These are phyloP conservation scores for Domatiomyces globalis DNA, from an alignment of 2,329 filamentous ascomycete genomes.

Conservation along the genomic window DNA sequence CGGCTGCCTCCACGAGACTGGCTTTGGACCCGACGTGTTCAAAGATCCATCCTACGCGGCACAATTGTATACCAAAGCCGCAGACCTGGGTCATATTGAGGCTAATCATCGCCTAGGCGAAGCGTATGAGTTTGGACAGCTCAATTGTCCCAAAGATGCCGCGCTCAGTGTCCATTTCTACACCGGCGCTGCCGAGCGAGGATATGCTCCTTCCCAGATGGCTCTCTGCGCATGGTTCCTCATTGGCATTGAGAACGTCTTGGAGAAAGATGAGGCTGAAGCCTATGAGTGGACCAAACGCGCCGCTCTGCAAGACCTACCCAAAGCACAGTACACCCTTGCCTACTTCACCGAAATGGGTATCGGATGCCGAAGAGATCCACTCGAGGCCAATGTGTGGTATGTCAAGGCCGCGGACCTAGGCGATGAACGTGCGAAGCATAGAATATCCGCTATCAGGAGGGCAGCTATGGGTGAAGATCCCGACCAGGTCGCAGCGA, in stretches of 20 bases:
- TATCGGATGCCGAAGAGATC: constrained; percentile 83
- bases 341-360: constrained; percentile 99
- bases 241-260: constrained; percentile 77
- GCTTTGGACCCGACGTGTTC: constrained; percentile 92
- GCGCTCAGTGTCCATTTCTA: constrained; percentile 95
- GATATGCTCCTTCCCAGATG: constrained; percentile 87
- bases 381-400: constrained; percentile 96
- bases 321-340: constrained; percentile 77
- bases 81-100: constrained; percentile 76
- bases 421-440: constrained; percentile 78
- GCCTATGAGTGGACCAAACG: constrained; percentile 91
- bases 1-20: constrained; percentile 73
- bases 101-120: constrained; percentile 85
- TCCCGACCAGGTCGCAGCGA: constrained; percentile 19
- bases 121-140: constrained; percentile 82
- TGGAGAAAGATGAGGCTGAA: constrained; percentile 91
- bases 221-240: constrained; percentile 97
- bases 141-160: constrained; percentile 79
- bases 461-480: constrained; percentile 54
- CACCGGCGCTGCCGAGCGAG: constrained; percentile 73
- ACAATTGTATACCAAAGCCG: constrained; percentile 85
- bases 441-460: constrained; percentile 72
- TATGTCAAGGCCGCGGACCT: constrained; percentile 91
- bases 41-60: constrained; percentile 79
- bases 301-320: constrained; percentile 67